Base-by-base conservation (phyloP, 345 rosid genomes). In the Populus deltoides region DNA sequence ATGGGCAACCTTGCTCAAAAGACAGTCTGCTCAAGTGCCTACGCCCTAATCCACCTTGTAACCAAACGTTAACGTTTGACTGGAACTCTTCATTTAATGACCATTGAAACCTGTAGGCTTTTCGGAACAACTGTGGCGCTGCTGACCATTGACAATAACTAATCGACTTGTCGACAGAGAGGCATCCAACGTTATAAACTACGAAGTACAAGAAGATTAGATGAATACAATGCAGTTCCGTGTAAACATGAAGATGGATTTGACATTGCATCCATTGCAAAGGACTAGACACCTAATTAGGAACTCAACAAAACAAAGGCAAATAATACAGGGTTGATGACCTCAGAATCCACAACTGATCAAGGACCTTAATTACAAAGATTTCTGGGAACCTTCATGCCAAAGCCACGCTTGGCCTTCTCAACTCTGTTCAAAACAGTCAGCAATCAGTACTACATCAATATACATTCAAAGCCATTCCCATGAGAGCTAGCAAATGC, bases 371-470 rank as follows among this genome's bases (percentile, higher is more conserved):
- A 8, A 38, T 76, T 24, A n/a, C n/a, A 16, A 17, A 17, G 55
- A 47, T 35, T 70, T 39, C 67, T 76, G 5, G 81, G 84, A 33
- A 77, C 47, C 75, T 73, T 81, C 84, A 81, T 81, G 53, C 84
- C 81, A 31, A 81, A 77, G 2, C 84, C 84, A 62, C 81, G 71
- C 35, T 62, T 77, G 38, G 33, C 15, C 81, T 74, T 81, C 71
- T 68, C 68, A 17, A 81, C 78, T 29, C 84, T 81, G 81, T 75
- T 55, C 17, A 67, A 55, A 68, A 45, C 17, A 79, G 13, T 17
- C 27, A 9, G 43, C 27, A 70, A 70, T 68, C 51, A 74, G 66
- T n/a, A 16, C 8, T 35, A 24, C 66, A 45, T 41, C 43, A 27
- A n/a, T 43, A 76, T 12, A 51, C 45, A 55, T 66, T 33, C 6